Evolutionary conservation across 768 basidiomycete genomes (phyloP).

Genomic region (Naganishia friedmannii): DNA sequence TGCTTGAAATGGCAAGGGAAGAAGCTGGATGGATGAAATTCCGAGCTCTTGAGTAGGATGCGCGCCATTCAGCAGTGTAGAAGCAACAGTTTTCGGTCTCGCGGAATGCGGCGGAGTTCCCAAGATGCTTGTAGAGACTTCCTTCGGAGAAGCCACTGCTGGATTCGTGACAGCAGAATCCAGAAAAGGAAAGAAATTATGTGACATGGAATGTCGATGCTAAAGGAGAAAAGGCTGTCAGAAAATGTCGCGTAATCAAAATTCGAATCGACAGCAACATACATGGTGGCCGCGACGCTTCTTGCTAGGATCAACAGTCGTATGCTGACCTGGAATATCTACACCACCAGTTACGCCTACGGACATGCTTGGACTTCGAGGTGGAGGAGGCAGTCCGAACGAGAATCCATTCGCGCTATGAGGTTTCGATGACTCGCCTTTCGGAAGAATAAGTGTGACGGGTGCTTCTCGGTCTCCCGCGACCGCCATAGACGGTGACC

Average conservation of each 20-base stretch:
- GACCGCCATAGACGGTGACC: slow-evolving; percentile 53
- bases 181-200: slow-evolving; percentile 93
- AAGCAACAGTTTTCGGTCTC: slow-evolving; percentile 45
- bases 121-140: background rate
- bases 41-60: background rate
- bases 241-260: slow-evolving; percentile 5
- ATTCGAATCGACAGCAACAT: background rate
- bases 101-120: slow-evolving; percentile 26
- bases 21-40: slow-evolving; percentile 33
- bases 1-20: slow-evolving; percentile 28
- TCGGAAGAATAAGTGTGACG: slow-evolving; percentile 56
- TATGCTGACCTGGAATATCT: slow-evolving; percentile 25
- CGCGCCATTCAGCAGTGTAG: slow-evolving; percentile 24
- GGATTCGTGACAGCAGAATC: slow-evolving; percentile 60
- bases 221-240: slow-evolving; percentile 51
- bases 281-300: slow-evolving; percentile 51
- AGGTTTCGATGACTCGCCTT: slow-evolving; percentile 42
- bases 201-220: slow-evolving; percentile 89
- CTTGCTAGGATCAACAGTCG: slow-evolving; percentile 34
- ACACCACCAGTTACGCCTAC: slow-evolving; percentile 14
- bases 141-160: slow-evolving; percentile 28
- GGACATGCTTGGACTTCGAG: slow-evolving; percentile 7
- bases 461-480: slow-evolving; percentile 52
- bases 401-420: slow-evolving; percentile 16
- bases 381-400: slow-evolving; percentile 25